Base-by-base conservation (phyloP, 2,329 filamentous ascomycete species). In the Trichoderma gracile region DNA sequence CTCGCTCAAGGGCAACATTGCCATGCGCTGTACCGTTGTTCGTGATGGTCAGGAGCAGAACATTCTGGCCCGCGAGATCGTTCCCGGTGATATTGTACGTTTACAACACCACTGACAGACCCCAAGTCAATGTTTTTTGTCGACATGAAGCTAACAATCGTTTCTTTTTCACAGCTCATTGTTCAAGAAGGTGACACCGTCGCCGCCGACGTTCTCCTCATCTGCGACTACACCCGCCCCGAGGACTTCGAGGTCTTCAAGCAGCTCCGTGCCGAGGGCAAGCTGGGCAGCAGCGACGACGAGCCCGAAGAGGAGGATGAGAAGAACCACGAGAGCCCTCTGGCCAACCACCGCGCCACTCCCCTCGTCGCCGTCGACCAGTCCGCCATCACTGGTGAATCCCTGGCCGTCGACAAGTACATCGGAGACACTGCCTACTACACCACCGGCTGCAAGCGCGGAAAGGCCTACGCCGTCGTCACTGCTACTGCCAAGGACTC, bases 101-200 rank as follows among this genome's bases (percentile, higher is more conserved):
- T 5, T 14, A 14, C 33, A 38, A 93, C 77, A n/a, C 49, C 33
- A 45, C 9, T 19, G 0, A 7, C 56, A 8, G 5, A 3, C 2
- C 14, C 8, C 27, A 15, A 3, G 17, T 43, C 12, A n/a, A 17
- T 8, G 1, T 10, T 9, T 9, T 19, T n/a, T 8, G 17, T 17
- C 30, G n/a, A 54, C 30, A 42, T 10, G 14, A 30, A 52, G 4
- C 46, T 45, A 54, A 61, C 33, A 6, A 5, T 27, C 10, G 17
- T 25, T 5, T 15, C 19, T 25, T 5, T 15, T 27, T 30, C 21
- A 60, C 25, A 62, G 59, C 46, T 62, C 59, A 62, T 62, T 53
- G 85, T 96, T 68, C 92, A 96, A 77, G 92, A 96, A 42, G 93
- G 92, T 79, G 93, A 91, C 68, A 96, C 96, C 71, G 91, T 96